Base-by-base conservation (phyloP, 139 green algal genomes). In the Coelastrella sp. region DNA sequence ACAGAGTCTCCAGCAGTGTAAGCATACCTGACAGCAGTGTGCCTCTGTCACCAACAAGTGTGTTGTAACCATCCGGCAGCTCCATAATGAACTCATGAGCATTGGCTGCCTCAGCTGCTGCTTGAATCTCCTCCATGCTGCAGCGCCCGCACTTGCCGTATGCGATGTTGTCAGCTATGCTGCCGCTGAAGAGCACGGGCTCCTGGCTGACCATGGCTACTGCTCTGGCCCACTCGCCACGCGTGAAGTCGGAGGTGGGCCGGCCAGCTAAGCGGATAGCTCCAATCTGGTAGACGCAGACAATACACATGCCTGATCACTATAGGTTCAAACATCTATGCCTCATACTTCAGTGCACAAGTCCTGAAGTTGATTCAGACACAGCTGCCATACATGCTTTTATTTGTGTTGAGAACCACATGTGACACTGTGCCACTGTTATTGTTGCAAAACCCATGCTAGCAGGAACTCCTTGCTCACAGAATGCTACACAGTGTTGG, bases 11-110 rank as follows among this genome's bases (percentile, higher is more conserved):
- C 14, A 77, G 22, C 81, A 87, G 22, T 68, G 61, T 68, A 10
- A 16, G 13, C 86, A 20, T 87, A 92, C 93, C 94, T 75, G 92
- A 95, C 90, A 96, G 91, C 89, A 95, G 83, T 23, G 89, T 81
- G 6, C 94, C 94, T 1, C 93, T 82, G 81, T 97, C 93, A 3
- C 93, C 96, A 2, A 97, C 96, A 4, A 96, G 83, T 7, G 96
- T 98, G 85, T 94, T 80, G 89, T 97, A 98, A 47, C 96, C 96
- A 2, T 95, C 77, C 32, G 97, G 97, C 68, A 99, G 88, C 16
- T 89, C 64, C 3, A 54, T 83, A 87, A 99, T 98, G 93, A 99
- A 99, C 78, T 97, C 95, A 89, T 99, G 96, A 0, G 97, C 97
- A 87, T 99, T 98, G 80, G 97, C 95, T 5, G 95, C 91, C 84